These are phyloP conservation scores for Magnusiomyces suaveolens DNA, from an alignment of 1,139 yeast genomes.

Conservation along the genomic window DNA sequence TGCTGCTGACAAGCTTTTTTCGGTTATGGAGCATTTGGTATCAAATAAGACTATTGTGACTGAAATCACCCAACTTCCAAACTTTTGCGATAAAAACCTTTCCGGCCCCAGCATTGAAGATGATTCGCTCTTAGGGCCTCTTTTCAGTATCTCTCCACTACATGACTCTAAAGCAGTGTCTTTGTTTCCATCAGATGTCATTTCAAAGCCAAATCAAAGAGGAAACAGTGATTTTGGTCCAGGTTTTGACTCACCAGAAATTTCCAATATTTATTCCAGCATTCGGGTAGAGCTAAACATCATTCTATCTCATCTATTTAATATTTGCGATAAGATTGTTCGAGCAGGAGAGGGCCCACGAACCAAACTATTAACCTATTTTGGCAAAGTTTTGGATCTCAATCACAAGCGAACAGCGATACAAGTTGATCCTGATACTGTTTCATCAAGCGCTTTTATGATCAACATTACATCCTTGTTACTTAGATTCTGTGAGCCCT, in stretches of 20 bases:
- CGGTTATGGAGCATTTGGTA: slow-evolving; percentile 51
- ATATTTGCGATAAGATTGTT: slow-evolving; percentile 62
- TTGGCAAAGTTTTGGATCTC: slow-evolving; percentile 60
- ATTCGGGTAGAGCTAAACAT: slow-evolving; percentile 4
- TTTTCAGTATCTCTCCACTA: slow-evolving; percentile 67
- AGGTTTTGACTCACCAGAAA: slow-evolving; percentile 8
- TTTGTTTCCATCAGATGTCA: slow-evolving; percentile 4
- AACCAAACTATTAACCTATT: slow-evolving; percentile 50
- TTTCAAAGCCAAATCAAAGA: slow-evolving; percentile 3
- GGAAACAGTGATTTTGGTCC: slow-evolving; percentile 3
- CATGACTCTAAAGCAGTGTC: slow-evolving; percentile 28
- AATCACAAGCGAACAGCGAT: slow-evolving; percentile 85
- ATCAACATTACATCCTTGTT: slow-evolving; percentile 61
- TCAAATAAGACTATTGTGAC: slow-evolving; percentile 55
- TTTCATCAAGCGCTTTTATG: slow-evolving; percentile 78
- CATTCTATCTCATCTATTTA: slow-evolving; percentile 40
- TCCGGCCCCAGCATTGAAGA: slow-evolving; percentile 46
- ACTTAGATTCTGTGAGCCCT: slow-evolving; percentile 71
- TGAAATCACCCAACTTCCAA: slow-evolving; percentile 46
- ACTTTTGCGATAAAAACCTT: slow-evolving; percentile 38
- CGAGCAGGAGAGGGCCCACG: slow-evolving; percentile 65
- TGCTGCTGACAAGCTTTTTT: slow-evolving; percentile 44
- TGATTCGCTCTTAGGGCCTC: slow-evolving; percentile 64
- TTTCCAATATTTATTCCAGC: slow-evolving; percentile 12
- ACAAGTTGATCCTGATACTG: slow-evolving; percentile 58